phyloP scores from a whole-genome alignment of 306 rosid genomes.

The Malus fusca region DNA sequence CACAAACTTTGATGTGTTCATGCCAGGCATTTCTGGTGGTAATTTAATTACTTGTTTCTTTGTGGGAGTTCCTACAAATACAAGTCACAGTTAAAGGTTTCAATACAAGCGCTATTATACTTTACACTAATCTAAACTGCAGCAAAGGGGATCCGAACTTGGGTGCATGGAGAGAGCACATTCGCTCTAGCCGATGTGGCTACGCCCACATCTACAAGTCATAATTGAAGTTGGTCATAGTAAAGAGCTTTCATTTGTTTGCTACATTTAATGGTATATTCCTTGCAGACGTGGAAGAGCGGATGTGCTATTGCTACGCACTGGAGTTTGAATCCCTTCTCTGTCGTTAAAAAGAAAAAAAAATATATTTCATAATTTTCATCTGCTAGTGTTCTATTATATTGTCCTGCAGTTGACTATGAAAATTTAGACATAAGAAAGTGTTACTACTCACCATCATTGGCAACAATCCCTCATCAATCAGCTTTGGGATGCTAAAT shows the following conservation, averaged over 20 bases:
- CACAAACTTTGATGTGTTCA: slow-evolving; percentile 36
- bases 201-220: no score
- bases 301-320: no score
- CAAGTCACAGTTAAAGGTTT: no score
- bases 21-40: slow-evolving; percentile 35
- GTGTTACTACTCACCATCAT: slow-evolving; percentile 29
- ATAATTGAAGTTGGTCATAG: background rate
- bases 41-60: slow-evolving; percentile 1
- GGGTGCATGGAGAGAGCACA: no score
- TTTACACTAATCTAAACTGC: no score
- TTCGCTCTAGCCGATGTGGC: no score
- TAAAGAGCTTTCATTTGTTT: no score
- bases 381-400: background rate
- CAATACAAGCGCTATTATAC: no score
- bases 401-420: background rate
- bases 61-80: slow-evolving; percentile 14
- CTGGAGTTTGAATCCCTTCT: no score
- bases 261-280: no score
- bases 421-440: background rate
- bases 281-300: background rate
- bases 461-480: slow-evolving; percentile 35
- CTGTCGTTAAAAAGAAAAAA: no score
- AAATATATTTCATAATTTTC: background rate
- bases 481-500: slow-evolving; percentile 39
- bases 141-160: no score